These are phyloP conservation scores for Cordyceps cicadae DNA, from an alignment of 2,329 filamentous ascomycete species.

Conservation along the genomic window DNA sequence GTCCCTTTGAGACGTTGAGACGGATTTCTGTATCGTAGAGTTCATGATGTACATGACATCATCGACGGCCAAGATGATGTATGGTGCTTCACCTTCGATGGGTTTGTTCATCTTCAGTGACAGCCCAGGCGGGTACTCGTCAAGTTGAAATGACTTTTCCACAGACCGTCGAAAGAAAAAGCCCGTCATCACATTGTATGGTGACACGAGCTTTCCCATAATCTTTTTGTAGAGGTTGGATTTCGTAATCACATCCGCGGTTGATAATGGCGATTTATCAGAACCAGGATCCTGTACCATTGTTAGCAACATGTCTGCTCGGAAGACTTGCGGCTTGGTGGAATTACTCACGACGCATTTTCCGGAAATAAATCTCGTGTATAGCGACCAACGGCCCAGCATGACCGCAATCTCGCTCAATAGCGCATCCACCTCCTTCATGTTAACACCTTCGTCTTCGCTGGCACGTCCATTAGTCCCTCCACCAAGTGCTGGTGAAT, in stretches of 20 bases:
- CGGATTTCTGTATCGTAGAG: constrained; percentile 75
- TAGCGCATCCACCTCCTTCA: constrained; percentile 88
- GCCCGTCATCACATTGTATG: constrained; percentile 86
- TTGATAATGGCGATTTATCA: constrained; percentile 48
- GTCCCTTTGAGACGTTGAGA: constrained; percentile 75
- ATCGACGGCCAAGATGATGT: constrained; percentile 91
- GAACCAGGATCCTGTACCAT: constrained; percentile 40
- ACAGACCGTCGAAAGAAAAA: constrained; percentile 97
- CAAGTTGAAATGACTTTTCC: constrained; percentile 94
- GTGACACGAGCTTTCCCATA: constrained; percentile 60
- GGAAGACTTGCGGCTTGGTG: not conserved
- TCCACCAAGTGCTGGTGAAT: constrained; percentile 62
- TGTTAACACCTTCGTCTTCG: constrained; percentile 89
- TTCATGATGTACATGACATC: constrained; percentile 99
- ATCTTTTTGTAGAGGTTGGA: constrained; percentile 79
- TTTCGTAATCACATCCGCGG: constrained; percentile 67
- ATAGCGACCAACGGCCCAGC: constrained; percentile 88
- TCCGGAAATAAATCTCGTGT: constrained; percentile 76
- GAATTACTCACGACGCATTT: constrained; percentile 65
- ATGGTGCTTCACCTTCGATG: constrained; percentile 71
- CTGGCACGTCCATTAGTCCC: constrained; percentile 49
- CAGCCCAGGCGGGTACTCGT: constrained; percentile 75
- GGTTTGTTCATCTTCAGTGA: constrained; percentile 65
- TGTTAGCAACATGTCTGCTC: constrained; percentile 12
- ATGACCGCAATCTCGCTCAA: constrained; percentile 85